Percentiles rank a stretch among this genome's conserved stretches.
Evolutionary conservation across 768 basidiomycete species (phyloP).

Genomic region (Lentinula lateritia): DNA sequence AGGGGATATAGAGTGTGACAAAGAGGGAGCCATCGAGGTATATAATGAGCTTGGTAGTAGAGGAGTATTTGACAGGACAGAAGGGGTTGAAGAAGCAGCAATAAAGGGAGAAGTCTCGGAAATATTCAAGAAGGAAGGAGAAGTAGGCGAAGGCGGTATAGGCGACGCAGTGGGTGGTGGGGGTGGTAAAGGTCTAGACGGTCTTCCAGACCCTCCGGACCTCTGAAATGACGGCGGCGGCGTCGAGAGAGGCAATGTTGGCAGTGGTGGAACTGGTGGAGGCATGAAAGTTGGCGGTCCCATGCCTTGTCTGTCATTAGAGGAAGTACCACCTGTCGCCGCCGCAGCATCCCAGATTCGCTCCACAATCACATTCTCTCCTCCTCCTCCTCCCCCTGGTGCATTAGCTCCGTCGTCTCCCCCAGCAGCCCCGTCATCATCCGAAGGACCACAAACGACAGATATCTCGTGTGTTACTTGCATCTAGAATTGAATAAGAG

Average conservation of each 20-base stretch:
- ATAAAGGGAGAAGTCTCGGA: too few species aligned
- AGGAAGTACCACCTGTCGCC: background rate
- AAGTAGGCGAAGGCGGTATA: background rate
- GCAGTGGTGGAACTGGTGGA: background rate
- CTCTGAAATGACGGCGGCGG: background rate
- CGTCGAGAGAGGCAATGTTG: background rate
- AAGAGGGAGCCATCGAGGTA: background rate
- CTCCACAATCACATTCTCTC: conserved; percentile 76
- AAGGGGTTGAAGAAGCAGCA: background rate
- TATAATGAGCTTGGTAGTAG: background rate
- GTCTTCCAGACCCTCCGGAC: background rate
- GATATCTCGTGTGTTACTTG: conserved; percentile 65
- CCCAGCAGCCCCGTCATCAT: conserved; percentile 71
- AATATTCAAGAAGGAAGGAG: background rate
- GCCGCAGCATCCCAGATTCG: conserved; percentile 71
- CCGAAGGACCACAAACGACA: conserved; percentile 70
- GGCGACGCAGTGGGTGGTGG: background rate
- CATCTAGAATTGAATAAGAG: conserved; percentile 22
- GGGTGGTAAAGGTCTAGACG: background rate
- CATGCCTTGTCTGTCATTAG: background rate
- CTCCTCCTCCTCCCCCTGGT: conserved; percentile 60
- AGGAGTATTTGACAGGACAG: background rate
- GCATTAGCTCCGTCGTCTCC: conserved; percentile 65
- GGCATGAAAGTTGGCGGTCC: background rate
- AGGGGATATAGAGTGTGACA: background rate